Base-by-base conservation (phyloP, 768 basidiomycete genomes). In the Trametopsis cervina region DNA sequence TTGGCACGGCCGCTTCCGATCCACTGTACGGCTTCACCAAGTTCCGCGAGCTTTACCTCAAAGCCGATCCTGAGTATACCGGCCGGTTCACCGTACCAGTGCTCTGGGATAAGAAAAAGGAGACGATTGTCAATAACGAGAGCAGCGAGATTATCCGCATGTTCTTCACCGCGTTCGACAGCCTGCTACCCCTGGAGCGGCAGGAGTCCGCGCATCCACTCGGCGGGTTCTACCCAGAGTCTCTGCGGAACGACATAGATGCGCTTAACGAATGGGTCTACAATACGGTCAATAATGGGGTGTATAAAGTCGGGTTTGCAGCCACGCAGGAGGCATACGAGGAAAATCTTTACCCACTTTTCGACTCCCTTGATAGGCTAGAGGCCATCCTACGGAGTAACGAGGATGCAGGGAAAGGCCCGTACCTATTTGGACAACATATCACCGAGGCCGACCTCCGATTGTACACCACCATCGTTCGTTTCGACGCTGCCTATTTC, bases 111-210 rank as follows among this genome's bases (percentile, higher is more conserved):
- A 94, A 83, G 70, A 89, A 94, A 64, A 69, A 62, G 37, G 69
- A 83, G 38, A 87, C 85, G 33, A 86, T 97, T 55, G 96, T 99
- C 49, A 97, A 92, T 72, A 98, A 97, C 63, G 95, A 99, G 63
- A 85, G 83, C 55, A 81, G 86, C 1, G 95, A 98, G 68, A 93
- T 98, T 60, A 91, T 98, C 60, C 83, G 95, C 46, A 87, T 94
- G 4, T 78, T 98, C 69, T 96, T 97, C 66, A 75, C 75, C 6
- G 83, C 77, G 1, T 94, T 95, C 71, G 81, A 96, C 63, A 70
- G 82, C 18, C 55, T 85, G 17, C 49, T 96, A 5, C 73, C 87
- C 3, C 62, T 71, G 1, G 83, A 85, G 2, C 78, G 81, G 52
- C 80, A 78, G 2, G 65, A 69, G 15, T 56, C 85, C n/a, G n/a